Base-by-base conservation (phyloP, 768 basidiomycete species). In the Hygrophorus pudorinus region DNA sequence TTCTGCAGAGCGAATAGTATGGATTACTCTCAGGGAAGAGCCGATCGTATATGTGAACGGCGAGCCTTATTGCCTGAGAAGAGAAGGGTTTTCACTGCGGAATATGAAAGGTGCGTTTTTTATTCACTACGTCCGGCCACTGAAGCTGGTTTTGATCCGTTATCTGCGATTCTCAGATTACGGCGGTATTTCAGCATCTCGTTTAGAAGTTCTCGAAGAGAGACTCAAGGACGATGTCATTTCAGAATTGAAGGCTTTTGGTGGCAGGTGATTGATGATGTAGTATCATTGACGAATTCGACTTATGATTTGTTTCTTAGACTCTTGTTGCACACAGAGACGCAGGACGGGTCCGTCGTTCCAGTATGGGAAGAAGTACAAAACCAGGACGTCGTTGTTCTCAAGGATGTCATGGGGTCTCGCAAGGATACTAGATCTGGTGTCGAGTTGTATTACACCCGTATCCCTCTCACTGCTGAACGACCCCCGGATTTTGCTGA, bases 311-410 rank as follows among this genome's bases (percentile, higher is more conserved):
- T n/a, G n/a, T n/a, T n/a, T 45, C 16, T 10, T 49, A 89, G 88
- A 38, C 62, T 98, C 0, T 70, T 99, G 1, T 71, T 99, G 18
- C 94, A 98, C 54, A 85, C 88, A 1, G 96, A 99, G 65, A 80
- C 83, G 0, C 53, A 75, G 0, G 88, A 92, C 50, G 92, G 94
- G 4, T 75, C 85, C 4, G 85, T 99, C 5, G 76, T 92, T 4
- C 93, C 96, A 0, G 71, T 96, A 1, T 99, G 94, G 94, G 94
- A 98, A 59, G 86, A 90, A 51, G 89, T 87, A 2, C 72, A 72
- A 32, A 60, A 70, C 28, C 65, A 72, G 7, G 72, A 88, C 51
- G 82, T 98, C 11, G 75, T 78, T 24, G 86, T 89, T 1, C 70
- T 96, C 33, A 85, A 86, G 56, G 89, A 96, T 41, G 76, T 93